These are phyloP conservation scores for Hyphodiscus sp. DNA, from an alignment of 2,329 filamentous ascomycete species.

Conservation along the genomic window DNA sequence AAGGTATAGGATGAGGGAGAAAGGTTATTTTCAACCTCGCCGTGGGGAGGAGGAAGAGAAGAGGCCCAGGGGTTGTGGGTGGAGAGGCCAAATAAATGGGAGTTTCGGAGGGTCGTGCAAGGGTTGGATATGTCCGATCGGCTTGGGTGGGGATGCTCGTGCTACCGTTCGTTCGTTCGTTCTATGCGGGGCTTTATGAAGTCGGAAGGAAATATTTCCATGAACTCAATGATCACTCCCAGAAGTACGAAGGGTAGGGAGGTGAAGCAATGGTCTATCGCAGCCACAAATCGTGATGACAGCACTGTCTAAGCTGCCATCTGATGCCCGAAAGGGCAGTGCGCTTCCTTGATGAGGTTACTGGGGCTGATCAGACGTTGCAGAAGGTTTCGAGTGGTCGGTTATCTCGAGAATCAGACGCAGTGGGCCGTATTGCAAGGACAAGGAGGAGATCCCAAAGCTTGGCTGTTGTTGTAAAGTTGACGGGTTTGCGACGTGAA, in stretches of 20 bases:
- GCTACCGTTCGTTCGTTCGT: slow-evolving; percentile 21
- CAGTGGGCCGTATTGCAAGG: not conserved
- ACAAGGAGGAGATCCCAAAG: not conserved
- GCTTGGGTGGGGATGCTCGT: slow-evolving; percentile 14
- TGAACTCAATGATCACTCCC: slow-evolving; percentile 16
- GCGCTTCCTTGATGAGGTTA: slow-evolving; percentile 3
- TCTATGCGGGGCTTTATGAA: slow-evolving; percentile 15
- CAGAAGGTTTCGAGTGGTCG: slow-evolving; percentile 35
- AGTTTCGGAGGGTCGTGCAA: not conserved
- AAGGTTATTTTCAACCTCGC: slow-evolving; percentile 40
- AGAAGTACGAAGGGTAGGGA: too few relatives aligned
- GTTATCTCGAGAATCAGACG: not conserved
- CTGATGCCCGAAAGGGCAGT: slow-evolving; percentile 18
- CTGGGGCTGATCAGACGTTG: slow-evolving; percentile 35
- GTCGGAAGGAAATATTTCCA: slow-evolving; percentile 22
- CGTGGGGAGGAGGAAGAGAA: slow-evolving; percentile 30
- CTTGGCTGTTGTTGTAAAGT: not conserved
- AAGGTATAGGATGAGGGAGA: slow-evolving; percentile 32
- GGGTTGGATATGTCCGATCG: not conserved
- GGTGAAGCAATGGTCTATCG: not conserved
- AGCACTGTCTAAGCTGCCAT: slow-evolving; percentile 29
- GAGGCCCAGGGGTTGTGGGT: slow-evolving; percentile 27
- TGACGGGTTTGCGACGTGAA: not conserved
- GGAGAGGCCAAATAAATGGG: slow-evolving; percentile 25
- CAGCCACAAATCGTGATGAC: slow-evolving; percentile 5